A percentile compares a stretch with the other conserved stretches of the same genome.
Conservation (phyloP, 495 filamentous ascomycete genomes). For the Pseudoneurospora amorphoporcata region DNA sequence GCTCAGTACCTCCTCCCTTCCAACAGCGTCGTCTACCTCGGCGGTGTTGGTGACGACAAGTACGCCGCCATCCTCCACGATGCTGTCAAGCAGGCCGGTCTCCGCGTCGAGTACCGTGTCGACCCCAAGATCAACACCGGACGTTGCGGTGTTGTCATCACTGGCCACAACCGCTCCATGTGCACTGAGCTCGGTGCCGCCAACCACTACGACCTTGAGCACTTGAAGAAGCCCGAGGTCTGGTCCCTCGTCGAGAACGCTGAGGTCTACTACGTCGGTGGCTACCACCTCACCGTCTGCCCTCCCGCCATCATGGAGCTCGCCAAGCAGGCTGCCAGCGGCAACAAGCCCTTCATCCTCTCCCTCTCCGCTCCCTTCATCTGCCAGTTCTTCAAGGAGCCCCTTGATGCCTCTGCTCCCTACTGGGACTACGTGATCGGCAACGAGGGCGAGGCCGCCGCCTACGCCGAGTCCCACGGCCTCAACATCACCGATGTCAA, state of each 20-base stretch:
- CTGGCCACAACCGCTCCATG: constrained; percentile 84
- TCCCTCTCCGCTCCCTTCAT: constrained; percentile 94
- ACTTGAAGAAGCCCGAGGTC: constrained; percentile 81
- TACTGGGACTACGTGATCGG: constrained; percentile 97
- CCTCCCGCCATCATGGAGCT: constrained; percentile 82
- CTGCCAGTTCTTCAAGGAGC: constrained; percentile 93
- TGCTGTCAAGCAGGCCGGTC: constrained; percentile 66
- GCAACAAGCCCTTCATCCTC: constrained; percentile 87
- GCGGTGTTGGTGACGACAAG: constrained; percentile 85
- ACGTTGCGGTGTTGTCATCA: constrained; percentile 93
- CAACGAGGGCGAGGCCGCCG: constrained; percentile 87
- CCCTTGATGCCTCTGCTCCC: constrained; percentile 67
- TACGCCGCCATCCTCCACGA: constrained; percentile 76
- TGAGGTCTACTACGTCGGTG: constrained; percentile 82
- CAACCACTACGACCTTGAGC: constrained; percentile 92
- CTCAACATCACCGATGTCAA: constrained; percentile 64
- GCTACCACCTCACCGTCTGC: constrained; percentile 70
- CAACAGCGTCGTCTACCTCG: constrained; percentile 82
- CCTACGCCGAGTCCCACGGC: constrained; percentile 73
- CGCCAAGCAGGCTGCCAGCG: constrained; percentile 73
- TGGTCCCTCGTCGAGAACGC: constrained; percentile 86
- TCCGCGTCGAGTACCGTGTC: constrained; percentile 87
- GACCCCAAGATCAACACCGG: constrained; percentile 75
- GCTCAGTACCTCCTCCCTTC: constrained; percentile 90
- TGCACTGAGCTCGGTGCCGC: constrained; percentile 93